Percentiles rank a stretch among this genome's conserved stretches.
Evolutionary conservation across 192 early-diverging fungal species (phyloP).

Genomic region (Phlyctochytrium planicorne): DNA sequence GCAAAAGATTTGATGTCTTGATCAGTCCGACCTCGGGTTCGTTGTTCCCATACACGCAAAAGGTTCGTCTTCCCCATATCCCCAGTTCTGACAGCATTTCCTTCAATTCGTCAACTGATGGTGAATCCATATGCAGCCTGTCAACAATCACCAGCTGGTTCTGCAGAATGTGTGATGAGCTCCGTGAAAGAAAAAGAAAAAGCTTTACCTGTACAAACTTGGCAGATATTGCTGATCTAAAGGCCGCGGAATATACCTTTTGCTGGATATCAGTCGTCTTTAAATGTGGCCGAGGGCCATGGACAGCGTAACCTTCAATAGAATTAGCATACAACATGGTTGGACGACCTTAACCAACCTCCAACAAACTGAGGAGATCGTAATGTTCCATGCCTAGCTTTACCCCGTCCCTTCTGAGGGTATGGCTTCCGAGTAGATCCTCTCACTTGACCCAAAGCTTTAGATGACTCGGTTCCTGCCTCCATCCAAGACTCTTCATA

Average conservation of each 20-base stretch:
- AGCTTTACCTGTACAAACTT: constrained; percentile 74
- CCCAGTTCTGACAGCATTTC: constrained; percentile 28
- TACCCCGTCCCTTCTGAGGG: constrained; percentile 92
- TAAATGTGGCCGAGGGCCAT: constrained; percentile 88
- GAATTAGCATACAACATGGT: constrained; percentile 77
- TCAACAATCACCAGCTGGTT: constrained; percentile 87
- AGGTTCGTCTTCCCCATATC: constrained; percentile 37
- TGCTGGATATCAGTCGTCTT: constrained; percentile 78
- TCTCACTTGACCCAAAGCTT: constrained; percentile 77
- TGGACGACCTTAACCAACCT: constrained; percentile 79
- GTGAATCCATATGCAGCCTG: constrained; percentile 10
- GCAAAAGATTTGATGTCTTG: constrained; percentile 20
- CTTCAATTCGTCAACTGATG: constrained; percentile 22
- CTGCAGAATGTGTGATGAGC: constrained; percentile 7
- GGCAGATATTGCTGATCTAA: constrained; percentile 79
- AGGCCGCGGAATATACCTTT: constrained; percentile 82
- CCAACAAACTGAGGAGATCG: constrained; percentile 86
- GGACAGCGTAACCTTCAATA: constrained; percentile 47
- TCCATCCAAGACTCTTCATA: constrained; percentile 81
- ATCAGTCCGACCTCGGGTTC: constrained; percentile 25
- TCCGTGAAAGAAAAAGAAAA: background rate
- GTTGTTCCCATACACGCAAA: constrained; percentile 43
- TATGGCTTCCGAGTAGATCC: constrained; percentile 79
- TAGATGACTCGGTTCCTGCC: constrained; percentile 83
- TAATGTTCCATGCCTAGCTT: constrained; percentile 80